Base-by-base conservation (phyloP, 768 basidiomycete species). In the Hericium alpestre region DNA sequence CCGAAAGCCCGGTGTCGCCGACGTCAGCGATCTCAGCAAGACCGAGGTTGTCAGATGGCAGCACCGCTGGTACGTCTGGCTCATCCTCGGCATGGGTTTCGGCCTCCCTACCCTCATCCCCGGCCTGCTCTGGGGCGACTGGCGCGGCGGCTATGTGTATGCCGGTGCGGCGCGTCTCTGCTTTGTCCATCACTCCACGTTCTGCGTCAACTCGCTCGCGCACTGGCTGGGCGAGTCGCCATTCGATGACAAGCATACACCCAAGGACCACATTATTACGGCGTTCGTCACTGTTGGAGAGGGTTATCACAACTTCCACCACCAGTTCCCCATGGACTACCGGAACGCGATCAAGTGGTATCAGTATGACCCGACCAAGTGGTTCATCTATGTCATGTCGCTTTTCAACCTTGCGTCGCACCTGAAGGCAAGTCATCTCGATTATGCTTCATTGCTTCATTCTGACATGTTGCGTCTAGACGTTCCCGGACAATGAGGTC, bases 281-380 rank as follows among this genome's bases (percentile, higher is more conserved):
- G 93, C 93, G 2, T 74, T 96, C 32, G 86, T 83, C 59, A 96
- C 93, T 39, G 85, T 94, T 65, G 93, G 93, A 55, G 93, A 97
- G 71, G 93, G 93, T 15, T 97, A 97, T 75, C 93, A 97, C 78
- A 97, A 97, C 72, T 95, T 95, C 82, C 93, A 97, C 74, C 93
- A 97, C 67, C 83, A 85, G 67, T 95, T 95, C 81, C 93, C 93
- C 7, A 92, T 92, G 89, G 93, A 97, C 71, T 97, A 93, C 75
- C 82, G 93, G 23, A 95, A 95, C 66, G 93, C 93, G 56, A 92
- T 95, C 77, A 91, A 78, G 71, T 92, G 90, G 90, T 90, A 88
- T 71, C 90, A 93, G 67, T 93, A 92, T 65, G 90, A 92, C 67
- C 91, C 90, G 10, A 93, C 90, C 38, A 93, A 93, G 70, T 93